Conservation (phyloP, 2,329 filamentous ascomycete genomes). For the Xylaria polymorpha region DNA sequence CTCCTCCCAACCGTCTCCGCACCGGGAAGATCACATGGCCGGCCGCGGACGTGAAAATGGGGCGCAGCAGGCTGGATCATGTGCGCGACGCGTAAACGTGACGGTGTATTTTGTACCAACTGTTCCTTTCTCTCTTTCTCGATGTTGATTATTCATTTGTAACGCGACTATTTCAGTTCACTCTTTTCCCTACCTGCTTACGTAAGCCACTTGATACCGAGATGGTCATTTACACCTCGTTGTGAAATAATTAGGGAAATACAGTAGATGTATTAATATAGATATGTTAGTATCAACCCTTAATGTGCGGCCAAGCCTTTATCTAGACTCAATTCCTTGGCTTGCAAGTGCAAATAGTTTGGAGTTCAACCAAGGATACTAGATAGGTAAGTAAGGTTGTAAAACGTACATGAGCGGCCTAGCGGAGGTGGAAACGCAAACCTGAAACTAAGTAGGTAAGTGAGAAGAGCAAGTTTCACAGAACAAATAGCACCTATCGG, state of each 20-base stretch:
- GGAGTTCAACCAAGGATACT: neutral
- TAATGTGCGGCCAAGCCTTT: neutral
- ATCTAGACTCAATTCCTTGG: neutral
- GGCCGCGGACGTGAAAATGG: conserved; percentile 31
- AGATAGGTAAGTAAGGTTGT: neutral
- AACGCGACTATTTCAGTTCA: neutral
- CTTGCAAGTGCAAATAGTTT: neutral
- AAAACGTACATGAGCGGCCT: neutral
- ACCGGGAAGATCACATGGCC: conserved; percentile 38
- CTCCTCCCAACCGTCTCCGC: conserved; percentile 29
- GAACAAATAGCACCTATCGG: neutral
- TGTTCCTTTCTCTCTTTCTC: too few species aligned
- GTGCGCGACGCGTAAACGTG: conserved; percentile 29
- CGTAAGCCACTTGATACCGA: neutral
- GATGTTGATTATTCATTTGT: neutral
- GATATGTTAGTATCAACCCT: neutral
- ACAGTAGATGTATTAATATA: too few species aligned
- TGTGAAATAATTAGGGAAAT: neutral
- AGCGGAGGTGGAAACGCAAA: neutral
- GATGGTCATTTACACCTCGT: neutral
- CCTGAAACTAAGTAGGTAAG: conserved; percentile 9
- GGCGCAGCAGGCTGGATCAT: conserved; percentile 35
- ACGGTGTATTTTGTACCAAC: conserved; percentile 19
- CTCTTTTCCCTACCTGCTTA: neutral
- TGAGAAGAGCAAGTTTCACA: conserved; percentile 7